Evolutionary conservation across 1,284 basidiomycete genomes (phyloP), one percentile per base, ranked within the genome.

Genomic region (Ganoderma lingzhi): DNA sequence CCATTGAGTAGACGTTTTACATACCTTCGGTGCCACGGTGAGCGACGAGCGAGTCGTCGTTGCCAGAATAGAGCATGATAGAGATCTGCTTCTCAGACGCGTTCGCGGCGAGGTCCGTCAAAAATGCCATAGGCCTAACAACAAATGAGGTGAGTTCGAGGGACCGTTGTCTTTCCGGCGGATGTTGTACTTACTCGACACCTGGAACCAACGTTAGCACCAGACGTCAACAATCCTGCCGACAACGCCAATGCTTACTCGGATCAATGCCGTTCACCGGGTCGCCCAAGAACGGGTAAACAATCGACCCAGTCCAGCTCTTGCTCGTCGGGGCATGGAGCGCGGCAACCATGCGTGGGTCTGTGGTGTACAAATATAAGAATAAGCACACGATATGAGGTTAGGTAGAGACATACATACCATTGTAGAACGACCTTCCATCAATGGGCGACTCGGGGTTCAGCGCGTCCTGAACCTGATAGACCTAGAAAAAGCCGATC

Each of bases 291-390:
- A 72, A 82, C 80, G 70, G 69, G 66, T 75, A 71, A 39, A 59
- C 12, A 61, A 76, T 61, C 83, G 65, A 70, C 9, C 68, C 69
- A 3, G 70, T 73, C 92, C 92, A 93, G 64, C 87, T 78, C 74
- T 87, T 85, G 78, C 85, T 89, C 3, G 84, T 88, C 3, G 92
- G 91, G 1, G 91, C 92, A 77, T 93, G 92, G 28, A 93, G 79
- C 0, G 91, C 92, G 41, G 84, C 79, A 41, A 86, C 82, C 9
- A 84, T 86, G 28, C 78, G 82, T 37, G 83, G 80, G 73, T 92
- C 68, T 70, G 42, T 30, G 2, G 12, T 39, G 14, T 35, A 35
- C 35, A 35, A 35, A 12, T 3, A 17, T 39, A 59, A 12, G 19
- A 41, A 6, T 51, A 62, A 15, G 32, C 23, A 51, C 48, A 30